phyloP scores from a whole-genome alignment of 495 filamentous ascomycete species.

The Massariosphaeria phaeospora region DNA sequence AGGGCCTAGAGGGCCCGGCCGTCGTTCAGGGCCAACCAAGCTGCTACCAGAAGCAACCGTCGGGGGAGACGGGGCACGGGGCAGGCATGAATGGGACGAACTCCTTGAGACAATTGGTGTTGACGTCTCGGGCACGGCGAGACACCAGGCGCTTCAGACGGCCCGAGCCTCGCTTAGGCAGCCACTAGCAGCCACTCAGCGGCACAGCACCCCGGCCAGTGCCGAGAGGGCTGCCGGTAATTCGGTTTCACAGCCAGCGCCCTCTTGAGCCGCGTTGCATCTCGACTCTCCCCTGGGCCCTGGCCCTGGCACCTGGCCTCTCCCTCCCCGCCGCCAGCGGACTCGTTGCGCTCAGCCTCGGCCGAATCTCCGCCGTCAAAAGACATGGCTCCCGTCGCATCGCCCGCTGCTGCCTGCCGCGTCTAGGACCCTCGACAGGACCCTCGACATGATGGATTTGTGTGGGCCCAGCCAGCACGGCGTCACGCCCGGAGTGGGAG shows the following conservation, averaged over 20 bases:
- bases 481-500: not conserved
- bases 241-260: not conserved
- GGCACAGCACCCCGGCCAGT: not conserved
- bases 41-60: not conserved
- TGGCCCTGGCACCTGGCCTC: no score
- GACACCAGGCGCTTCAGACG: constrained; percentile 20
- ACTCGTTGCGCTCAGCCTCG: no score
- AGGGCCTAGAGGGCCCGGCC: not conserved
- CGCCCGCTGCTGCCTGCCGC: no score
- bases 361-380: no score
- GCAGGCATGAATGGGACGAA: constrained; percentile 1
- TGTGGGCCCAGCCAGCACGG: not conserved
- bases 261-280: constrained; percentile 1
- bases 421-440: no score
- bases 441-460: no score
- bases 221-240: not conserved
- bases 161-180: not conserved
- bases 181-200: constrained; percentile 3
- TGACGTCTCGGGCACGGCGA: constrained; percentile 14
- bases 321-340: no score
- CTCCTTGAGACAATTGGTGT: constrained; percentile 31
- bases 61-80: not conserved
- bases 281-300: no score
- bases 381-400: no score
- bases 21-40: constrained; percentile 12